Evolutionary conservation across 768 basidiomycete genomes (phyloP).

Genomic region (Podaxis sp.): DNA sequence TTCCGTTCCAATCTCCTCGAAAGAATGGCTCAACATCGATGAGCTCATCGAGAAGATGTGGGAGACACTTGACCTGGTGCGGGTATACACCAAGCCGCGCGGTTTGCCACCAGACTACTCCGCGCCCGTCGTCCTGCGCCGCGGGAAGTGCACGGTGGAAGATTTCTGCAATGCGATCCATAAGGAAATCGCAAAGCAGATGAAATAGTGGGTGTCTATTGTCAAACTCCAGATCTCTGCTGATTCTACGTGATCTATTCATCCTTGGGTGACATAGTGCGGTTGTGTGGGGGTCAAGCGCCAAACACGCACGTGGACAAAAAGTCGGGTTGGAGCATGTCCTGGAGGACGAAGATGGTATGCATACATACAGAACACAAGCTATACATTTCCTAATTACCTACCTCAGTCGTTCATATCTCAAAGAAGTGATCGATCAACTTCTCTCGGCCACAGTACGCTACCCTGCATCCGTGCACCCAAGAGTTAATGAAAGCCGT

Average conservation of each 20-base stretch:
- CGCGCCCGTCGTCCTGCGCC: constrained; percentile 82
- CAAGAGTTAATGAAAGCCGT: no score
- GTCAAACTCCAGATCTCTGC: neutral
- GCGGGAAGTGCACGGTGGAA: constrained; percentile 62
- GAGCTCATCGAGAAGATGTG: constrained; percentile 94
- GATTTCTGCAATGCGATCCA: constrained; percentile 94
- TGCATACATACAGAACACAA: constrained; percentile 30
- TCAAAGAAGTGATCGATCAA: constrained; percentile 33
- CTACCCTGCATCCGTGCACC: neutral
- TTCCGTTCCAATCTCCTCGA: constrained; percentile 91
- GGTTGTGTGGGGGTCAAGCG: constrained; percentile 93
- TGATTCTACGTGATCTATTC: neutral
- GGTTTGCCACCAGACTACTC: constrained; percentile 89
- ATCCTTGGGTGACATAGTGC: constrained; percentile 41
- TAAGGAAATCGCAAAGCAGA: constrained; percentile 95
- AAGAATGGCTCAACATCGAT: constrained; percentile 95
- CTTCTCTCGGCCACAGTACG: neutral
- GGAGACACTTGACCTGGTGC: constrained; percentile 86
- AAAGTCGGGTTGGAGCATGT: constrained; percentile 88
- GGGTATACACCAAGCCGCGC: constrained; percentile 95
- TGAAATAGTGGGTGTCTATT: constrained; percentile 75
- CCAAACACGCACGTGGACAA: constrained; percentile 96
- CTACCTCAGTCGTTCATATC: constrained; percentile 23
- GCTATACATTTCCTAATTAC: constrained; percentile 20
- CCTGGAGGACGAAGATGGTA: constrained; percentile 86